phyloP scores from a whole-genome alignment of 1,139 yeast genomes.

The Kodamaea alishanica region DNA sequence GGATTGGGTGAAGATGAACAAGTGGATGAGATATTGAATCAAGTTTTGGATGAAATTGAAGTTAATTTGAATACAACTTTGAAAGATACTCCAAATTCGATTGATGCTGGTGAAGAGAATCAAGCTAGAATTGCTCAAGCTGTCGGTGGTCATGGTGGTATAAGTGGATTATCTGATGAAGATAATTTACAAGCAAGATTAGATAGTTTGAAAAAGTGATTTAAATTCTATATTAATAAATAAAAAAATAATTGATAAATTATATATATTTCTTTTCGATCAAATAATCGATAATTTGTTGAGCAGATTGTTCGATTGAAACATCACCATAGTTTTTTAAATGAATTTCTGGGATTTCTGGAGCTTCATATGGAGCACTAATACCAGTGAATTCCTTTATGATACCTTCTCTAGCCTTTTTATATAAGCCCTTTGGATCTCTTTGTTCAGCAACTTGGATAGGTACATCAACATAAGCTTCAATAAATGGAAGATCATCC shows the following conservation, averaged over 20 bases:
- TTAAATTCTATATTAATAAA: conserved; percentile 1
- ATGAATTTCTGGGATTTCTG: conserved; percentile 78
- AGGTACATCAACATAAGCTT: conserved; percentile 90
- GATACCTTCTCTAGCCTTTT: conserved; percentile 92
- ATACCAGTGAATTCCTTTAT: conserved; percentile 95
- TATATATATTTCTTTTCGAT: conserved; percentile 49
- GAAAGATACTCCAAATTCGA: conserved; percentile 62
- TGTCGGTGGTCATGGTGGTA: conserved; percentile 30
- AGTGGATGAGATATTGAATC: conserved; percentile 86
- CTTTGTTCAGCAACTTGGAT: conserved; percentile 90
- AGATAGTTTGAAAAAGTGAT: conserved; percentile 67
- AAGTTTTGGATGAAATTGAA: conserved; percentile 94
- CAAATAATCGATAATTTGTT: conserved; percentile 67
- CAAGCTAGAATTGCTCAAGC: conserved; percentile 37
- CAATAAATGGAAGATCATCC: conserved; percentile 76
- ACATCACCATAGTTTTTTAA: conserved; percentile 63
- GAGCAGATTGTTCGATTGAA: conserved; percentile 77
- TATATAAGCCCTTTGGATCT: conserved; percentile 94
- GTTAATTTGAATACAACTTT: conserved; percentile 72
- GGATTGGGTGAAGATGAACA: conserved; percentile 73
- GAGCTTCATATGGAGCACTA: conserved; percentile 94
- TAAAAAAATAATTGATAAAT: conserved; percentile 3
- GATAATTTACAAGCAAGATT: conserved; percentile 88
- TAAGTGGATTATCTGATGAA: conserved; percentile 45
- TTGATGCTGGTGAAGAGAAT: conserved; percentile 29